Evolutionary conservation across 2,329 filamentous ascomycete genomes (phyloP), one percentile per base, ranked within the genome.

Genomic region (Blastomyces gilchristii): DNA sequence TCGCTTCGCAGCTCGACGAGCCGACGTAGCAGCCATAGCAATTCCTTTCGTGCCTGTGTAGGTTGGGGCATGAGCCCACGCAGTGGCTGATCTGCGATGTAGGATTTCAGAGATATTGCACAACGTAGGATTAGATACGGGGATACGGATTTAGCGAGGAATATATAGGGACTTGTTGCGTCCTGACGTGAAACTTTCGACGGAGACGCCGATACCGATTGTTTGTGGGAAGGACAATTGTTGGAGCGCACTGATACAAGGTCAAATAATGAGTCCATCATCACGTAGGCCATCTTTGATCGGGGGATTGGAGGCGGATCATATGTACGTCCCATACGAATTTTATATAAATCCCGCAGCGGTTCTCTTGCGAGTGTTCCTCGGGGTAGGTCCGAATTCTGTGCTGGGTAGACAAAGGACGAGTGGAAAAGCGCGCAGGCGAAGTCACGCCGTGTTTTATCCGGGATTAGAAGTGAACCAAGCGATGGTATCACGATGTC

Each of bases 61-160:
- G 93, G 93, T 72, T 94, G 90, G 4, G 94, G 94, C 86, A 95
- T 94, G 59, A 87, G 83, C 0, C 94, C 92, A 16, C 94, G 83
- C 25, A 99, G 79, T 0, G 93, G 92, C 71, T 97, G 93, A 73
- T 99, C 94, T 3, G 91, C 89, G 56, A 95, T 87, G 72, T 96
- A 97, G 0, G 87, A 82, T 63, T 90, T 87, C n/a, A 97, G 77
- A 0, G 90, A 87, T 18, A 96, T 79, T 0, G 89, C 91, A 14
- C 89, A 86, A 2, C 94, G 86, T 1, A 96, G 79, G 54, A 97
- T 87, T 2, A 97, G 81, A 69, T 90, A 93, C 0, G 91, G 91
- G 0, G 90, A 87, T 0, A 87, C 85, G 3, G 88, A 88, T 71
- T 86, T 83, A 0, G 93, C 89, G 18, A 97, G 84, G 14, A 85